Base-by-base conservation (phyloP, 169 alveolate species). In the Sarcocystis neurona region DNA sequence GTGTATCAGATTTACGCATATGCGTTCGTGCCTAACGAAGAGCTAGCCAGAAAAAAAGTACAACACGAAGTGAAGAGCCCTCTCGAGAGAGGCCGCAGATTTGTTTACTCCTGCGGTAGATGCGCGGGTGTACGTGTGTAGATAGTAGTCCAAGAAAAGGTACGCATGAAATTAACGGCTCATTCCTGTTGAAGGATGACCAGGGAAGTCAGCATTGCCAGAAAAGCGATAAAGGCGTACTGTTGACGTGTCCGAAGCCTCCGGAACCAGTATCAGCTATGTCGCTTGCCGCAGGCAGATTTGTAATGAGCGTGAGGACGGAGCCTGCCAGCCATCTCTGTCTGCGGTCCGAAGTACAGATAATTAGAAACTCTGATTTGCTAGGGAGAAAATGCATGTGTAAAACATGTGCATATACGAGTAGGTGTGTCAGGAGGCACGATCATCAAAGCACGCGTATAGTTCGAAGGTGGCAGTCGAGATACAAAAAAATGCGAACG, bases 251-350 rank as follows among this genome's bases (percentile, higher is more conserved):
- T 32, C 90, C 92, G 39, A 79, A 89, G 48, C 89, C 86, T 23
- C 92, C 92, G 4, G 92, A 46, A 4, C 43, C 58, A 20, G 90
- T 23, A 44, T 89, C 90, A 30, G 87, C 43, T n/a, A 89, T 50
- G 47, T 79, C 89, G 41, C 70, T 48, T 32, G 90, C 92, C 32
- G 80, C 90, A 8, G 92, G 92, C 70, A 89, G 53, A 47, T 89
- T 90, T 43, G 92, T 77, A 23, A 80, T 60, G 10, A 74, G 44
- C 32, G 90, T 89, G 47, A 89, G 37, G 8, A 89, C 60, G 6
- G 87, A 66, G 20, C 92, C 92, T 23, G 90, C 85, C 23, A 34
- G 87, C 92, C 92, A 89, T 15, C 92, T 60, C 78, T 79, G 90
- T 41, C 90, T 85, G 90, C 34, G 0, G 37, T 41, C 47, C 10